Base-by-base conservation (phyloP, 2,329 filamentous ascomycete species). In the Calonectria pseudoreteaudii region DNA sequence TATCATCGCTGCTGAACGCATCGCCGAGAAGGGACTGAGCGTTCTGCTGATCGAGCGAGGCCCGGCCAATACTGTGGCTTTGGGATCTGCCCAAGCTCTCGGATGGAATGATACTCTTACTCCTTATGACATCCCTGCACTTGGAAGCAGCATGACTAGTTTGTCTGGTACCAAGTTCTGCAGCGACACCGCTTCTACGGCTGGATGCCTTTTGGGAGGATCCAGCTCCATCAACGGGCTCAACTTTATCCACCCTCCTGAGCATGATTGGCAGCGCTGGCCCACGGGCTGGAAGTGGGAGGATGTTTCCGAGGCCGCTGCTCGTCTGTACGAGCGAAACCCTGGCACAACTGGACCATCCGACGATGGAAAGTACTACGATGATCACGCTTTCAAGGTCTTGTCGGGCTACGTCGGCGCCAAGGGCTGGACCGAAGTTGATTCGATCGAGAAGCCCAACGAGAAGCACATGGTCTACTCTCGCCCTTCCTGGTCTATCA, bases 401-500 rank as follows among this genome's bases (percentile, higher is more conserved):
- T 84, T 95, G 2, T 87, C 89, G 3, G 84, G 85, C 60, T 92
- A 92, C 3, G 86, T 95, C 9, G 84, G 84, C 53, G 85, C 87
- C 18, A 87, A 88, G 41, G 92, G 92, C 7, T 95, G 93, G 93
- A 88, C 86, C 60, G 87, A 89, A 66, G 88, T 94, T 38, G 88
- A 88, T n/a, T 91, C 92, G n/a, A 94, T 93, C 77, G 80, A 88
- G 41, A 85, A 87, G 62, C 92, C 92, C 0, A 86, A 89, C 67
- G 82, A 89, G 82, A 95, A 95, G 88, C 91, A 94, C 83, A 86
- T 87, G 71, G 91, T 90, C 1, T 94, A 90, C 82, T 88, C 90
- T 36, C 90, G 93, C 79, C 91, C 92, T 6, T 88, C 92, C 4
- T 94, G 91, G 86, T 94, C 94, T 88, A 94, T 91, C 81, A 86